These are phyloP conservation scores for Microbotryomycetes sp. DNA, from an alignment of 1,284 basidiomycete genomes.

Conservation along the genomic window DNA sequence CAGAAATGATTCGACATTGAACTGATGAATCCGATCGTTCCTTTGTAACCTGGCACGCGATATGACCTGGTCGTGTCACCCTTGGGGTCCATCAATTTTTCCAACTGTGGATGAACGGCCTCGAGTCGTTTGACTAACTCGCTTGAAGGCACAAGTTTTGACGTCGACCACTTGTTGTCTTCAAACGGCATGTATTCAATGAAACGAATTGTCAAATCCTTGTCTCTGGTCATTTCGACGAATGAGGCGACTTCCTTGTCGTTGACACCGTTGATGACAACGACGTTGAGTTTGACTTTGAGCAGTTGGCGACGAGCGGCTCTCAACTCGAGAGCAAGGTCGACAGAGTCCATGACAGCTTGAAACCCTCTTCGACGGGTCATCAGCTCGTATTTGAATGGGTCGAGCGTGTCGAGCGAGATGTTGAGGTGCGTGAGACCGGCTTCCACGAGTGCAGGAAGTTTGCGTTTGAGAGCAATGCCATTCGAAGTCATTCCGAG, in stretches of 20 bases:
- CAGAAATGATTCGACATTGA: slow-evolving; percentile 92
- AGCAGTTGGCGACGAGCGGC: slow-evolving; percentile 3
- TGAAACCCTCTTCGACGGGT: slow-evolving; percentile 54
- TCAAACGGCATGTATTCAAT: slow-evolving; percentile 93
- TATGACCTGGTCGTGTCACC: slow-evolving; percentile 78
- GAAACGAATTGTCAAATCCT: slow-evolving; percentile 65
- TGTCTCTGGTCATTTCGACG: slow-evolving; percentile 61
- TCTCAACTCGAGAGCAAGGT: slow-evolving; percentile 17
- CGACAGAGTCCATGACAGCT: slow-evolving; percentile 29
- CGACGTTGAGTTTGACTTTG: slow-evolving; percentile 69
- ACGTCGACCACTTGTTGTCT: slow-evolving; percentile 77
- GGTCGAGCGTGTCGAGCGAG: slow-evolving; percentile 78
- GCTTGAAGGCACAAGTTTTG: slow-evolving; percentile 69
- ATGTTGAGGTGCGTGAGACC: slow-evolving; percentile 78
- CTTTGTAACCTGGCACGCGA: slow-evolving; percentile 62
- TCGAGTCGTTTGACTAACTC: slow-evolving; percentile 54
- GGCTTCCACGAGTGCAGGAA: slow-evolving; percentile 59
- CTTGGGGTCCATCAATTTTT: slow-evolving; percentile 53
- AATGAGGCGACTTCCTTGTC: slow-evolving; percentile 71
- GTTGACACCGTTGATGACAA: slow-evolving; percentile 72
- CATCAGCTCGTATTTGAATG: slow-evolving; percentile 80
- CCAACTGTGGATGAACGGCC: slow-evolving; percentile 35
- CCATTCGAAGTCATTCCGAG: slow-evolving; percentile 86
- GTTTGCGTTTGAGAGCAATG: slow-evolving; percentile 62
- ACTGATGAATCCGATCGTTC: slow-evolving; percentile 78